Percentiles rank a stretch among this genome's conserved stretches.
Evolutionary conservation across 192 early-diverging fungal genomes (phyloP).

Genomic region (Rhizophagus prolifer): DNA sequence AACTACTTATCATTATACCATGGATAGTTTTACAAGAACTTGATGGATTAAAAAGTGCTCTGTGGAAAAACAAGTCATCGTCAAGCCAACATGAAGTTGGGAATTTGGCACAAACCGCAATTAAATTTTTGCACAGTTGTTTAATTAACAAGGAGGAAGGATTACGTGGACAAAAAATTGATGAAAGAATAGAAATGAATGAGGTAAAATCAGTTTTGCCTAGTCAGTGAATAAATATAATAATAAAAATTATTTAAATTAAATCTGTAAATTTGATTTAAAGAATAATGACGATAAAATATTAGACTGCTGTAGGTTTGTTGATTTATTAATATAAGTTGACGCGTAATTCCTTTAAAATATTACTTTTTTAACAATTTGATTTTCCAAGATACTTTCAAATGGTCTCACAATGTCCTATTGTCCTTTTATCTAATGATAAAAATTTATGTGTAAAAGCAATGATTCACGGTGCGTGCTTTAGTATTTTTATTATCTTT

Average conservation of each 20-base stretch:
- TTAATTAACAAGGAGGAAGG: conserved; percentile 33
- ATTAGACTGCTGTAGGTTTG: conserved; percentile 57
- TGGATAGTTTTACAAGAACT: conserved; percentile 61
- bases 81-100: conserved; percentile 32
- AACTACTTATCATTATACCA: conserved; percentile 49
- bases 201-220: conserved; percentile 20
- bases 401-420: conserved; percentile 9
- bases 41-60: conserved; percentile 49
- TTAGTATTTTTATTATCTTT: not conserved
- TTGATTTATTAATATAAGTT: not conserved
- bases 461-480: conserved; percentile 44
- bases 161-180: conserved; percentile 51
- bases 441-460: conserved; percentile 57
- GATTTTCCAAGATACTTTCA: conserved; percentile 36
- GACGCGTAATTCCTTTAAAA: not conserved
- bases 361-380: not conserved
- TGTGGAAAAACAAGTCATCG: conserved; percentile 12
- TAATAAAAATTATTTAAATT: not conserved
- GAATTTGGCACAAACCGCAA: conserved; percentile 48
- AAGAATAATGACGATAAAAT: conserved; percentile 56
- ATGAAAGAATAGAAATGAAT: conserved; percentile 41
- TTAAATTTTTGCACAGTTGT: conserved; percentile 47
- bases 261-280: not conserved
- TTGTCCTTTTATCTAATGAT: conserved; percentile 58
- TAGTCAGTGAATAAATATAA: not conserved